Conservation (phyloP, 257 asterid species). For the Agastache rugosa region DNA sequence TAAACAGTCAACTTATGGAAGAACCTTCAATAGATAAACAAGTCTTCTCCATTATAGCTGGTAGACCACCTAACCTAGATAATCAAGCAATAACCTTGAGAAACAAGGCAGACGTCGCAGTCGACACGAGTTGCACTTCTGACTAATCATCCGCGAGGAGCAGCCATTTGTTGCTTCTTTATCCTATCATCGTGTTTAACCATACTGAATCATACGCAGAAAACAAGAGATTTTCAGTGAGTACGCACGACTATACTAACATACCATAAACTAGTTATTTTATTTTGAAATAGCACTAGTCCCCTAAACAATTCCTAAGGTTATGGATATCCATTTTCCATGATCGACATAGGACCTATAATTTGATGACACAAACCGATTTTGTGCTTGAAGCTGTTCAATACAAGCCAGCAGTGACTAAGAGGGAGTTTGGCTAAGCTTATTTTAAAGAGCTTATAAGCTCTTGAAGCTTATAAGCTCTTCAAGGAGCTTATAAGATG, state of each 20-base stretch:
- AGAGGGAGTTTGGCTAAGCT: no score
- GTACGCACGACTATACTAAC: not conserved
- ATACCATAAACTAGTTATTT: not conserved
- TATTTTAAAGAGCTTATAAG: no score
- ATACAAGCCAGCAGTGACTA: not conserved
- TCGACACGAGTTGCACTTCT: not conserved
- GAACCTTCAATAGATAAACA: not conserved
- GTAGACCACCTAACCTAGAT: not conserved
- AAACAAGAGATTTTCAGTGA: conserved; percentile 20
- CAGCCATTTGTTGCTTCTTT: conserved; percentile 98
- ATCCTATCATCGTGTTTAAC: conserved; percentile 82
- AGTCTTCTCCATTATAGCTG: not conserved
- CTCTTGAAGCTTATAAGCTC: no score
- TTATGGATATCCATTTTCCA: not conserved
- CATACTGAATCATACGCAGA: conserved; percentile 64
- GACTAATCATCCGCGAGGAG: conserved; percentile 72
- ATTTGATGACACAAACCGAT: not conserved
- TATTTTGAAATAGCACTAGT: not conserved
- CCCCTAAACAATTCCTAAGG: not conserved
- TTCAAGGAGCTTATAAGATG: no score
- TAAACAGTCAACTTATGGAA: not conserved
- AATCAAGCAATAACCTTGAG: not conserved
- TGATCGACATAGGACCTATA: not conserved
- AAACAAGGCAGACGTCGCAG: not conserved
- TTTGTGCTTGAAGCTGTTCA: not conserved